These are phyloP conservation scores for Millerozyma miso DNA, from an alignment of 805 yeast species.

Conservation along the genomic window DNA sequence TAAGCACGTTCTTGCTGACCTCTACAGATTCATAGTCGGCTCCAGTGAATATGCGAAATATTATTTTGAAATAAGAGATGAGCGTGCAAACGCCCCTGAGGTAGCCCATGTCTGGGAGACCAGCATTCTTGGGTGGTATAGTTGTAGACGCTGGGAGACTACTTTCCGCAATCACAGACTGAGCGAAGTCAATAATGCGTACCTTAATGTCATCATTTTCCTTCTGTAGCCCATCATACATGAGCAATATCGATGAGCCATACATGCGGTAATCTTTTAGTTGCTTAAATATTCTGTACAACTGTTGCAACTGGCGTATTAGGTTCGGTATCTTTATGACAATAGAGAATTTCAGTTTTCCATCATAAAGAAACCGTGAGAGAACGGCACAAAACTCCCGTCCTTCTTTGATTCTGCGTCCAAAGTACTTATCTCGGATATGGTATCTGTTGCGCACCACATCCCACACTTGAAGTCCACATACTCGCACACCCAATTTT, in stretches of 20 bases:
- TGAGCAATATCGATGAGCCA: slow-evolving; percentile 82
- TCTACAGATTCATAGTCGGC: slow-evolving; percentile 4
- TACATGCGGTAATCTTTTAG: slow-evolving; percentile 80
- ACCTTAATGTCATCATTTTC: slow-evolving; percentile 32
- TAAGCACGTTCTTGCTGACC: not conserved
- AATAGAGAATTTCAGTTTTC: slow-evolving; percentile 53
- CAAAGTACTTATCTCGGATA: slow-evolving; percentile 87
- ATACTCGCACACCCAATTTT: slow-evolving; percentile 81
- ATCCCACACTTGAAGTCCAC: slow-evolving; percentile 92
- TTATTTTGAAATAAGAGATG: slow-evolving; percentile 55
- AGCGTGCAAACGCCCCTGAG: slow-evolving; percentile 77
- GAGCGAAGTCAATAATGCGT: slow-evolving; percentile 94
- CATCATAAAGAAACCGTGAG: slow-evolving; percentile 78
- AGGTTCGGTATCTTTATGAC: slow-evolving; percentile 63
- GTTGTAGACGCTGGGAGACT: slow-evolving; percentile 7
- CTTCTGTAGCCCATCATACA: slow-evolving; percentile 67
- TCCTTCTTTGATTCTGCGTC: slow-evolving; percentile 71
- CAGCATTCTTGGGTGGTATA: slow-evolving; percentile 69
- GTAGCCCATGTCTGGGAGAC: slow-evolving; percentile 75
- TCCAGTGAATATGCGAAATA: slow-evolving; percentile 56
- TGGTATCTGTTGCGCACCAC: slow-evolving; percentile 9
- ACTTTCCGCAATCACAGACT: slow-evolving; percentile 70
- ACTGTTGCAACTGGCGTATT: slow-evolving; percentile 53
- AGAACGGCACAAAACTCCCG: slow-evolving; percentile 72
- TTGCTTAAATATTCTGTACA: slow-evolving; percentile 49